Percentiles rank a stretch among this genome's conserved stretches.
These are phyloP conservation scores for Suillus clintonianus DNA, from an alignment of 768 basidiomycete species.

Conservation along the genomic window DNA sequence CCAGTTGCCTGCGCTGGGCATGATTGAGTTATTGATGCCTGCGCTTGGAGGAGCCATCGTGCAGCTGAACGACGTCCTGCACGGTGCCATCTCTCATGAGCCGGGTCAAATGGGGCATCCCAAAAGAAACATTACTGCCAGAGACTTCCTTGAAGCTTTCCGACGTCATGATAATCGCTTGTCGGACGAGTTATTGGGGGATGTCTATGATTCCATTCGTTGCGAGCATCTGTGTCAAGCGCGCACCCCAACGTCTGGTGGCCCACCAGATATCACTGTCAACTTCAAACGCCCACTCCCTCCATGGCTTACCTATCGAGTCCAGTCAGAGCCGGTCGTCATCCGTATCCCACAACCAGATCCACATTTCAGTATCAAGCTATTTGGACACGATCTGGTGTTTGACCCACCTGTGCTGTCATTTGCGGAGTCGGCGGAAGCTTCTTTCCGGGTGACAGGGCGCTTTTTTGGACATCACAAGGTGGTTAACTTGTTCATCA, in stretches of 20 bases:
- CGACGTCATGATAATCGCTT: conserved; percentile 76
- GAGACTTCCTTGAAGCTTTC: conserved; percentile 86
- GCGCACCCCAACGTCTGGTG: conserved; percentile 43
- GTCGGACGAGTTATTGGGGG: conserved; percentile 72
- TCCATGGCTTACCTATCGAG: conserved; percentile 78
- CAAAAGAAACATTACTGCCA: conserved; percentile 64
- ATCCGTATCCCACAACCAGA: conserved; percentile 87
- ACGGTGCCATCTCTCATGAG: conserved; percentile 75
- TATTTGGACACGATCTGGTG: conserved; percentile 75
- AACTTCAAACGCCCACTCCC: conserved; percentile 77
- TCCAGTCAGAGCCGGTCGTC: conserved; percentile 90
- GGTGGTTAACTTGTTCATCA: too few relatives aligned
- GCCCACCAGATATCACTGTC: conserved; percentile 54
- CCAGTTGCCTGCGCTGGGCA: too few relatives aligned
- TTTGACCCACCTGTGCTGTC: conserved; percentile 87
- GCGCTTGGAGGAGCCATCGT: conserved; percentile 77
- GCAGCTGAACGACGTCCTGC: conserved; percentile 86
- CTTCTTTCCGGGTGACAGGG: too few relatives aligned
- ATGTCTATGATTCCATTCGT: too few relatives aligned
- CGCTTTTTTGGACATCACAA: neutral
- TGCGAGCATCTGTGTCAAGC: conserved; percentile 78
- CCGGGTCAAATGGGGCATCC: too few relatives aligned
- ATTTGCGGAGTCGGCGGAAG: too few relatives aligned
- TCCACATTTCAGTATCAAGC: conserved; percentile 54
- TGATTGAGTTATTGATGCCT: conserved; percentile 75